phyloP scores from a whole-genome alignment of 2,329 filamentous ascomycete genomes.

The Coleophoma eucalyptorum region DNA sequence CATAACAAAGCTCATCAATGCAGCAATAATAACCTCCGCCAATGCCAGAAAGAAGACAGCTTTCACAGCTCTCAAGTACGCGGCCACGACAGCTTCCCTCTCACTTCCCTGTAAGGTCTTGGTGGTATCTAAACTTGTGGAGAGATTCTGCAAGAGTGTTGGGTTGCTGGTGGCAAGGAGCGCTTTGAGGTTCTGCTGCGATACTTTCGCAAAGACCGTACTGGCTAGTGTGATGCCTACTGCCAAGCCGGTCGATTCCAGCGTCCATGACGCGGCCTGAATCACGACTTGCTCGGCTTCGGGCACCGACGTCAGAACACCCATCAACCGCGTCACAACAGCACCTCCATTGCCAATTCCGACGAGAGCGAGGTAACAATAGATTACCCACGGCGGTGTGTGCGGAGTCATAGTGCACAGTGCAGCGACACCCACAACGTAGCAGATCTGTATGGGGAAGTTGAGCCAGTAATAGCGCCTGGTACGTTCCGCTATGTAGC shows the following conservation, averaged over 20 bases:
- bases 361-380: constrained; percentile 48
- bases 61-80: background rate
- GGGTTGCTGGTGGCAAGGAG: background rate
- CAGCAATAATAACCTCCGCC: background rate
- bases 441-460: constrained; percentile 35
- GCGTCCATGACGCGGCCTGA: constrained; percentile 74
- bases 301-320: constrained; percentile 63
- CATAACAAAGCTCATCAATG: background rate
- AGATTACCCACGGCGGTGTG: constrained; percentile 45
- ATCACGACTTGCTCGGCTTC: constrained; percentile 67
- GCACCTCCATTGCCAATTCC: constrained; percentile 53
- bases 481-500: constrained; percentile 62
- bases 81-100: background rate
- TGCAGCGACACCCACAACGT: constrained; percentile 45
- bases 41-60: background rate
- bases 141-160: background rate
- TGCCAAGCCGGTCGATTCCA: constrained; percentile 69
- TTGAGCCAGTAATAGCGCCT: constrained; percentile 70
- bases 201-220: constrained; percentile 9
- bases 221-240: constrained; percentile 47
- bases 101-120: background rate
- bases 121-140: background rate
- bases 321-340: constrained; percentile 67
- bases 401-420: constrained; percentile 49
- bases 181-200: background rate